Base-by-base conservation (phyloP, 139 green algal species). In the Nannochloris sp. region DNA sequence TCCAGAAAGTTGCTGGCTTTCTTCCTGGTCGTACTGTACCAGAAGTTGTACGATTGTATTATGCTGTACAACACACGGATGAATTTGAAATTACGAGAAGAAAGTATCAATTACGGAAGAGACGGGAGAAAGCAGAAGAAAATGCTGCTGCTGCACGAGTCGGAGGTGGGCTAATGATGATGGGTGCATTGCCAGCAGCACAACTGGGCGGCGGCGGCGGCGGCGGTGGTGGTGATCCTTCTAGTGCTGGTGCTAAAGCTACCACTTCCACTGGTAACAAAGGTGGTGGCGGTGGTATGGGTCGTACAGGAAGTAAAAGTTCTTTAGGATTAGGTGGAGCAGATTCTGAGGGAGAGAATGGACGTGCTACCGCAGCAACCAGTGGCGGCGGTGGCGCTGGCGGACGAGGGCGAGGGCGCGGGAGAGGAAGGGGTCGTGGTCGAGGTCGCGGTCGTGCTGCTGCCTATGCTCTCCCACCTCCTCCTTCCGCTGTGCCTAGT, bases 51-150 rank as follows among this genome's bases (percentile, higher is more conserved):
- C n/a, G 29, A 7, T 66, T 78, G 62, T 93, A 87, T 72, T 97
- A 96, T 73, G 53, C 77, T 46, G 78, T 90, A 66, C 70, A 77
- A 48, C 93, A 94, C 72, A 81, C 80, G 13, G 86, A 93, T 37
- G 90, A 95, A 63, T 97, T 96, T 73, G 78, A 80, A 0, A 60
- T 63, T 9, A 82, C 93, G 30, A 79, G 91, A 12, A 81, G 84
- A 55, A 94, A 90, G 76, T 84, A 89, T 76, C 83, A 93, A 81
- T 76, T 93, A n/a, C 90, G 91, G 63, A 97, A 97, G 82, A 74
- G 87, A 54, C 65, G 88, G 2, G 60, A 82, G 69, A 79, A 87
- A 54, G 73, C 71, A 24, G 82, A 89, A 44, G 67, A 53, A 36
- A 81, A 80, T 45, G 36, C 55, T 34, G 29, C 45, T 25, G 23